Evolutionary conservation across 2,329 filamentous ascomycete species (phyloP).

Genomic region (Xylariaceae sp.): DNA sequence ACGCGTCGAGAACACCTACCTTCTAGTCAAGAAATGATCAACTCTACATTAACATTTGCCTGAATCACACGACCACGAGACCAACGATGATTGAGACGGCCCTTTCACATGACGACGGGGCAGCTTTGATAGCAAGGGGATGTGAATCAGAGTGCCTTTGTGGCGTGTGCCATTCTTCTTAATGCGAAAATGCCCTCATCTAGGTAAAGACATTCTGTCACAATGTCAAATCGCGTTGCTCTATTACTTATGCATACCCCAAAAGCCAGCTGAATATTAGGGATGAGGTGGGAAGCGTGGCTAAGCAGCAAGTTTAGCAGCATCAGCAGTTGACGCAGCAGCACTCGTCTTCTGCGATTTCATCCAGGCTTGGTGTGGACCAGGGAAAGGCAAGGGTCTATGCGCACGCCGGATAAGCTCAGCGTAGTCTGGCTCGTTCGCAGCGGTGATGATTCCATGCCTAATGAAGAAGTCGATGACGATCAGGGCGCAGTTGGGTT

Average conservation of each 20-base stretch:
- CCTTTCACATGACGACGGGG: background rate
- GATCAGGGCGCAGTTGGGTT: slow-evolving; percentile 85
- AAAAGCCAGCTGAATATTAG: background rate
- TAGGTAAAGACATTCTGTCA: too few species aligned
- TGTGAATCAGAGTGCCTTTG: too few species aligned
- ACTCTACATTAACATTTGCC: too few species aligned
- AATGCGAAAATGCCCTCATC: too few species aligned
- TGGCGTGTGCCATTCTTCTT: too few species aligned
- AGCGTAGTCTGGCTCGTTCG: slow-evolving; percentile 74
- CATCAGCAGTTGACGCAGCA: slow-evolving; percentile 5
- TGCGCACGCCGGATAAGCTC: slow-evolving; percentile 75
- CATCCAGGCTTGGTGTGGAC: slow-evolving; percentile 45
- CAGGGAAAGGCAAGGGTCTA: slow-evolving; percentile 76
- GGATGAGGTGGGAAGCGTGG: background rate
- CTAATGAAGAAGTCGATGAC: slow-evolving; percentile 87
- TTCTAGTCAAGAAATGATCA: slow-evolving; percentile 81
- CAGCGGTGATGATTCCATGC: slow-evolving; percentile 72
- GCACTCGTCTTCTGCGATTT: slow-evolving; percentile 6
- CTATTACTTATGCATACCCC: background rate
- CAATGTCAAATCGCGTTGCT: too few species aligned
- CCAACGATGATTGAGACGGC: too few species aligned
- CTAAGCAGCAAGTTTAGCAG: slow-evolving; percentile 18
- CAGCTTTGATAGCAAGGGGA: too few species aligned
- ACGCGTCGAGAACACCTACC: slow-evolving; percentile 88
- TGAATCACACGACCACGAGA: too few species aligned